A percentile compares a stretch with the other conserved stretches of the same genome.
Conservation (phyloP, 768 basidiomycete genomes). For the Lactarius vividus region DNA sequence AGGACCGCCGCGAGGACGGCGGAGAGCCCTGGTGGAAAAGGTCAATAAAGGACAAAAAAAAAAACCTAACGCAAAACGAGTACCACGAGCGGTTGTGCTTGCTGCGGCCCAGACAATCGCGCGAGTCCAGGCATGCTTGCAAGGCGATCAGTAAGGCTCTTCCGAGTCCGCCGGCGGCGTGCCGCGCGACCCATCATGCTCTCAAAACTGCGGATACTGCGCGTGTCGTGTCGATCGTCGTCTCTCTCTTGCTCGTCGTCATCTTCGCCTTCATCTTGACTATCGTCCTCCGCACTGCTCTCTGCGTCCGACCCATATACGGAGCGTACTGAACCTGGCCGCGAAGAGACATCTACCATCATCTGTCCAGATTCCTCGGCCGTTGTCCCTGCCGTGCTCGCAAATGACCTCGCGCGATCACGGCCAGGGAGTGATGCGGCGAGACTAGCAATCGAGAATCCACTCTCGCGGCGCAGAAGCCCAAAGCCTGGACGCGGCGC, state of each 20-base stretch:
- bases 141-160: conserved; percentile 78
- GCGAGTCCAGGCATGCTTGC: conserved; percentile 67
- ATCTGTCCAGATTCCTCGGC: conserved; percentile 48
- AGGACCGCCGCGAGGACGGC: conserved; percentile 41
- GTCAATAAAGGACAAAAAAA: conserved; percentile 8
- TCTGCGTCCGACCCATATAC: conserved; percentile 34
- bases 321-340: conserved; percentile 50
- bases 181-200: conserved; percentile 62
- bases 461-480: conserved; percentile 67
- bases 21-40: conserved; percentile 35
- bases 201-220: conserved; percentile 84
- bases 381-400: conserved; percentile 28
- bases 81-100: conserved; percentile 10
- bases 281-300: conserved; percentile 35
- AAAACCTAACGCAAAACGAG: conserved; percentile 16
- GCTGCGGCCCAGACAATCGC: conserved; percentile 37
- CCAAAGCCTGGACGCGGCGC: conserved; percentile 55
- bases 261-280: conserved; percentile 41
- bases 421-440: conserved; percentile 62
- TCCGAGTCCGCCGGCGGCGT: conserved; percentile 41
- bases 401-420: conserved; percentile 37
- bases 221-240: conserved; percentile 48
- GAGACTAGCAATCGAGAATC: conserved; percentile 80
- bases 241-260: conserved; percentile 40
- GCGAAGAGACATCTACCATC: conserved; percentile 54